phyloP scores from a whole-genome alignment of 1,284 basidiomycete genomes.

The Sanghuangporus sanghuang region DNA sequence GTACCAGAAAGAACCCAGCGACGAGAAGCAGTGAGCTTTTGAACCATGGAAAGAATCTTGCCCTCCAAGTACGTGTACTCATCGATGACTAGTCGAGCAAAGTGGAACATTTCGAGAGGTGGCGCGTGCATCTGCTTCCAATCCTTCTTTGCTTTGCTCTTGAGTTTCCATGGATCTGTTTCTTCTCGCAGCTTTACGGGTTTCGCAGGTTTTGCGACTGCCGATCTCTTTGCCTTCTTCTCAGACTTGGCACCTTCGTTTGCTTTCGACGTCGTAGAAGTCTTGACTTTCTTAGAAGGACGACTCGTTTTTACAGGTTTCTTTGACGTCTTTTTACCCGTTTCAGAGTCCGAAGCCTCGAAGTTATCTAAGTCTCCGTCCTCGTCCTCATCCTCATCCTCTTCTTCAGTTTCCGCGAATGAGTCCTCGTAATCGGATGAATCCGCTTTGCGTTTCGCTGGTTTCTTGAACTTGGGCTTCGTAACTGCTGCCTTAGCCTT shows the following conservation, averaged over 20 bases:
- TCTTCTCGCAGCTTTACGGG: conserved; percentile 61
- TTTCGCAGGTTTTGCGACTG: conserved; percentile 50
- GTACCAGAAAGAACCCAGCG: conserved; percentile 97
- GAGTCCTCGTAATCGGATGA: conserved; percentile 21
- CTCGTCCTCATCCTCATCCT: conserved; percentile 18
- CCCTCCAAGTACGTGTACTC: conserved; percentile 93
- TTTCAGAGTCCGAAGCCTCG: conserved; percentile 26
- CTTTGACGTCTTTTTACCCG: conserved; percentile 24
- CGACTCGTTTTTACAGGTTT: conserved; percentile 27
- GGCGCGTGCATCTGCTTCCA: conserved; percentile 80
- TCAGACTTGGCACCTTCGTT: conserved; percentile 25
- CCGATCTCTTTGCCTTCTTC: conserved; percentile 35
- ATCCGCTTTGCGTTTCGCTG: conserved; percentile 20
- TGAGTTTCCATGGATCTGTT: conserved; percentile 79
- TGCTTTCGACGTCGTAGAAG: conserved; percentile 12
- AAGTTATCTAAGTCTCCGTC: conserved; percentile 23
- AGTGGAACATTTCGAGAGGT: conserved; percentile 90
- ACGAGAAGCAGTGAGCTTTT: conserved; percentile 70
- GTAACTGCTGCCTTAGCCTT: conserved; percentile 17
- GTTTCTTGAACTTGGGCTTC: conserved; percentile 19
- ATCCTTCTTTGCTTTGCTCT: conserved; percentile 52
- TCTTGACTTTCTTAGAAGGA: conserved; percentile 38
- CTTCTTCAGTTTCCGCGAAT: conserved; percentile 2
- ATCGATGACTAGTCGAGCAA: conserved; percentile 84
- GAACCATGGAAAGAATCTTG: conserved; percentile 74